Conservation (phyloP, 345 rosid genomes). For the Citrus medica region DNA sequence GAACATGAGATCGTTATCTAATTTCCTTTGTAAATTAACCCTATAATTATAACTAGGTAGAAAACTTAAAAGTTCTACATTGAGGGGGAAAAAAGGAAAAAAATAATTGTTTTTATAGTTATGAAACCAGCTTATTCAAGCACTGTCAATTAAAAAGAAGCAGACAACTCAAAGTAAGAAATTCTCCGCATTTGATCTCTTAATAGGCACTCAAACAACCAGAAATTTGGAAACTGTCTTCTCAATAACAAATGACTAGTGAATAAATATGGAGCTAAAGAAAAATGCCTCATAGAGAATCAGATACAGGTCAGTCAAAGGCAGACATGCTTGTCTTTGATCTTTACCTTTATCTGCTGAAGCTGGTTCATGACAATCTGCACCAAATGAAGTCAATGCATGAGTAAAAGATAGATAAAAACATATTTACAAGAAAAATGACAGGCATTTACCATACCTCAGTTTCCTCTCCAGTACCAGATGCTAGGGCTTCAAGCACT, state of each 20-base stretch:
- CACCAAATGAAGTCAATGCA: slow-evolving; percentile 16
- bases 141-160: not conserved
- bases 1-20: not conserved
- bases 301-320: not conserved
- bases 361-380: slow-evolving; percentile 52
- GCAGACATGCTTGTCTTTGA: not conserved
- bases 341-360: slow-evolving; percentile 55
- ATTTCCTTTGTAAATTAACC: not conserved
- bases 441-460: slow-evolving; percentile 39
- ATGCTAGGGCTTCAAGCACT: slow-evolving; percentile 90
- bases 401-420: not conserved
- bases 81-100: too few species aligned
- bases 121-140: not conserved
- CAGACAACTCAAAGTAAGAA: not conserved
- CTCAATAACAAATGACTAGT: not conserved
- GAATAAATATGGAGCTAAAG: not conserved
- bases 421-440: not conserved
- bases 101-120: not conserved
- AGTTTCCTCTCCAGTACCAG: slow-evolving; percentile 58
- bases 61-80: not conserved
- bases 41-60: not conserved
- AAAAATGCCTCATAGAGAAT: not conserved
- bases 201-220: not conserved
- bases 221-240: not conserved
- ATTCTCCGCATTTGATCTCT: not conserved